phyloP scores from a whole-genome alignment of 805 yeast genomes.

The Monosporozyma aerobia region DNA sequence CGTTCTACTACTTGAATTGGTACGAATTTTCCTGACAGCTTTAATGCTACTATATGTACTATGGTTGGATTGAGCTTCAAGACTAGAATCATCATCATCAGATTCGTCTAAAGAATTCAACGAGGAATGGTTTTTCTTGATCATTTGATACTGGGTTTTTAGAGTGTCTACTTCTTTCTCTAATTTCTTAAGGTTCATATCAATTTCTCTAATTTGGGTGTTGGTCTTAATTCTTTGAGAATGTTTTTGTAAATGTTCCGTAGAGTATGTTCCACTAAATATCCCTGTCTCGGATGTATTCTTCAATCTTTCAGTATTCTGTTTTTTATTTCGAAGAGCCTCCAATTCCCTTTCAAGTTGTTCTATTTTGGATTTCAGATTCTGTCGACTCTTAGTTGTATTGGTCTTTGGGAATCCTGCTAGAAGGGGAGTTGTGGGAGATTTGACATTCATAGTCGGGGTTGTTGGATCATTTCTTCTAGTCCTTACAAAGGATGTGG shows the following conservation, averaged over 20 bases:
- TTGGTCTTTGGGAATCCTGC: constrained; percentile 18
- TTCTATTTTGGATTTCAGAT: constrained; percentile 16
- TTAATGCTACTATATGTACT: neutral
- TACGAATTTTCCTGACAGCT: neutral
- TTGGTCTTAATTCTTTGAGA: constrained; percentile 28
- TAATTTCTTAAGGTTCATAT: constrained; percentile 20
- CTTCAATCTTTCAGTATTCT: constrained; percentile 19
- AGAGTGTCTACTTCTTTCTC: constrained; percentile 20
- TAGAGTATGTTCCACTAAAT: constrained; percentile 28
- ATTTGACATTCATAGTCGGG: constrained; percentile 6
- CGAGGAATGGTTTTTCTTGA: constrained; percentile 5
- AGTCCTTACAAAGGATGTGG: constrained; percentile 29
- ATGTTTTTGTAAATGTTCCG: constrained; percentile 30
- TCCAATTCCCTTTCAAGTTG: constrained; percentile 18
- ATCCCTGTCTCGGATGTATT: constrained; percentile 25
- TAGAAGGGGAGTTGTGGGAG: constrained; percentile 25
- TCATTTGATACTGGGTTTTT: constrained; percentile 18
- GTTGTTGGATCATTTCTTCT: constrained; percentile 14
- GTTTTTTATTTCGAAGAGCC: constrained; percentile 17
- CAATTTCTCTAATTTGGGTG: constrained; percentile 26
- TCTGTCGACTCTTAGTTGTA: constrained; percentile 14
- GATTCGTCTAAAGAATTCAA: neutral
- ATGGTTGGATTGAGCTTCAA: neutral
- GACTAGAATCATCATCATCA: neutral
- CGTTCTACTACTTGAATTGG: neutral